Evolutionary conservation across 2,329 filamentous ascomycete species (phyloP), one percentile per base, ranked within the genome.

Genomic region (Pseudomassariella vexata): DNA sequence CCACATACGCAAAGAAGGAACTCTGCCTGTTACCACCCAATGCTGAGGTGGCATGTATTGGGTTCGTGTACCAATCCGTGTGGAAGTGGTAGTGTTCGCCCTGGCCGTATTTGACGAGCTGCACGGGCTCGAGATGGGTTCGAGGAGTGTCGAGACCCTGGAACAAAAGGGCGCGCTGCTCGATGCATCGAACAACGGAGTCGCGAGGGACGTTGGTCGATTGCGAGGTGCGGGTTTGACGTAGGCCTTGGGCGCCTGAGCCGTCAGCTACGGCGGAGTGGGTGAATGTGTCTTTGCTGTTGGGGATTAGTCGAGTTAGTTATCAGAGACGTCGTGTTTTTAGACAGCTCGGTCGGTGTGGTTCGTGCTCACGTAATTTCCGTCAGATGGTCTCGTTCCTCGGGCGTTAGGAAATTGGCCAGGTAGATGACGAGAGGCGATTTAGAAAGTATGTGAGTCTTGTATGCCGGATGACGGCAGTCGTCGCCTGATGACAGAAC

Each of bases 21-120:
- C 57, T 62, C 5, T 56, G 40, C 2, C 66, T 52, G 43, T 70
- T 69, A 6, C 65, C 65, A 9, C 66, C 65, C 8, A 58, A 42
- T 1, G 48, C 53, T 8, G 57, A 52, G 2, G 55, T 53, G n/a
- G 59, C 53, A 26, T 63, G 57, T 3, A 49, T 41, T 2, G 53
- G 45, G 32, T 61, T 57, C 4, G 59, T 60, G 51, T 66, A 69
- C 67, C 68, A 70, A 51, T 71, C 68, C 4, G 64, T 68, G 51
- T 70, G 68, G 45, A 62, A 66, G 43, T 68, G 62, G 47, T 66
- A 70, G 34, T 56, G 62, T 43, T 66, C 62, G 10, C 61, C 61
- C 9, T 45, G 38, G 19, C 49, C 59, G 42, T 71, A 70, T 40
- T 60, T 60, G 32, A 69, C 66, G 4, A 70, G 60, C 46, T 70